phyloP scores from a whole-genome alignment of 1,139 yeast species.

The Scheffersomyces insectosa region DNA sequence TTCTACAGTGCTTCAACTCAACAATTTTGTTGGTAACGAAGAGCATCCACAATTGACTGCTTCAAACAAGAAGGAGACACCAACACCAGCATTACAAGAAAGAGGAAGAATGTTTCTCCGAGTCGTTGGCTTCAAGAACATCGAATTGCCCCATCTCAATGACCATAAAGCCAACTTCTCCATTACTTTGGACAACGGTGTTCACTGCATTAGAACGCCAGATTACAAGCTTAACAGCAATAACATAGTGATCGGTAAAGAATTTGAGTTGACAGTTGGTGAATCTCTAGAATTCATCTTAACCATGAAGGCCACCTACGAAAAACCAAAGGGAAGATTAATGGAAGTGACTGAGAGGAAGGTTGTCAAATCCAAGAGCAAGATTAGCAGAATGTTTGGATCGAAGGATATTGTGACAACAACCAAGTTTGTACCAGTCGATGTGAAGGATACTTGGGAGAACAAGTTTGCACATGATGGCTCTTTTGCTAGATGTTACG shows the following conservation, averaged over 20 bases:
- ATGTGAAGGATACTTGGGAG: constrained; percentile 56
- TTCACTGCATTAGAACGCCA: constrained; percentile 80
- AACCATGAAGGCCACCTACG: constrained; percentile 69
- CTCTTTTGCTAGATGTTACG: constrained; percentile 76
- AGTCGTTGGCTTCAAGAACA: constrained; percentile 57
- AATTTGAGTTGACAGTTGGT: constrained; percentile 78
- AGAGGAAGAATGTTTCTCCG: constrained; percentile 74
- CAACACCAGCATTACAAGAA: constrained; percentile 34
- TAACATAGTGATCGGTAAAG: constrained; percentile 62
- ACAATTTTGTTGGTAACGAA: not conserved
- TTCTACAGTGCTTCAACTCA: constrained; percentile 5
- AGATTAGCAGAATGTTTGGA: constrained; percentile 49
- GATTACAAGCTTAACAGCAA: constrained; percentile 48
- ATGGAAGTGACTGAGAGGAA: constrained; percentile 60
- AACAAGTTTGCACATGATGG: constrained; percentile 77
- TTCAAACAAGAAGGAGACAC: constrained; percentile 5
- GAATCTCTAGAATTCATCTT: constrained; percentile 67
- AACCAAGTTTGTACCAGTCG: constrained; percentile 56
- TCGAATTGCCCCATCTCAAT: constrained; percentile 58
- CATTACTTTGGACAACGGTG: constrained; percentile 83
- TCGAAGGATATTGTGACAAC: constrained; percentile 50
- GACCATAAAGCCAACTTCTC: constrained; percentile 64
- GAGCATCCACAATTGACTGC: not conserved
- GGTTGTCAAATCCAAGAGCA: constrained; percentile 47
- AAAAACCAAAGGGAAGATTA: constrained; percentile 53